These are phyloP conservation scores for Closterium sp. DNA, from an alignment of 139 green algal species.

Conservation along the genomic window DNA sequence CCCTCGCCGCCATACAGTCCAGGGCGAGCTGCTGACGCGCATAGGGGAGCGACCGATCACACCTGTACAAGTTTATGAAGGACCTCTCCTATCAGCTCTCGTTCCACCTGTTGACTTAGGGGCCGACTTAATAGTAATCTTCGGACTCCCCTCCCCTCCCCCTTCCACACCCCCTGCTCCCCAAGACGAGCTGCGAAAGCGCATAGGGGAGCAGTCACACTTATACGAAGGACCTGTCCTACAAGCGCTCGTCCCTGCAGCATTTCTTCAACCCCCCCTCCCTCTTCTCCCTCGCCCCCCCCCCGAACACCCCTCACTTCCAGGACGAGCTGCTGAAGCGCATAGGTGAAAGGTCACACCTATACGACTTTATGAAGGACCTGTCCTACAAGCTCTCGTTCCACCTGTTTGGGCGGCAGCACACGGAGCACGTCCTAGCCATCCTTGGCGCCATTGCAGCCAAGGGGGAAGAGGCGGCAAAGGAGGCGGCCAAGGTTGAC, in stretches of 20 bases:
- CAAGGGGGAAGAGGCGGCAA: not conserved
- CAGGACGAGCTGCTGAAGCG: slow-evolving; percentile 68
- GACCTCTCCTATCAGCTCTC: no score
- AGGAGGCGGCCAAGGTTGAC: not conserved
- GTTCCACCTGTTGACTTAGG: no score
- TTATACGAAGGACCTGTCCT: slow-evolving; percentile 42
- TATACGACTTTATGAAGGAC: slow-evolving; percentile 55
- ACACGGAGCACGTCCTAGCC: slow-evolving; percentile 45
- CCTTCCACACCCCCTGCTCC: no score
- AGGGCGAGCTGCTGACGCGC: slow-evolving; percentile 38
- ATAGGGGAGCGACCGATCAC: slow-evolving; percentile 62
- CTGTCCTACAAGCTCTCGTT: slow-evolving; percentile 57
- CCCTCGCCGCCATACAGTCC: not conserved
- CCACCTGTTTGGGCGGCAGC: slow-evolving; percentile 59
- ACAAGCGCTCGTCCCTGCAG: slow-evolving; percentile 50
- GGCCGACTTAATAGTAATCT: no score
- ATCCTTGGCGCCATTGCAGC: slow-evolving; percentile 40
- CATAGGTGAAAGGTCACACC: slow-evolving; percentile 60
- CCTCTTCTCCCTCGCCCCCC: not conserved
- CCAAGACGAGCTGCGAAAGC: not conserved
- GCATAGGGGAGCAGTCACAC: not conserved
- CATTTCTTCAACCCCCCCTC: not conserved
- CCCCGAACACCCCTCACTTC: not conserved
- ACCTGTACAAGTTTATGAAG: slow-evolving; percentile 54
- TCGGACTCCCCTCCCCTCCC: no score